Evolutionary conservation across 345 rosid genomes (phyloP).

Genomic region (Gossypium ekmanianum): DNA sequence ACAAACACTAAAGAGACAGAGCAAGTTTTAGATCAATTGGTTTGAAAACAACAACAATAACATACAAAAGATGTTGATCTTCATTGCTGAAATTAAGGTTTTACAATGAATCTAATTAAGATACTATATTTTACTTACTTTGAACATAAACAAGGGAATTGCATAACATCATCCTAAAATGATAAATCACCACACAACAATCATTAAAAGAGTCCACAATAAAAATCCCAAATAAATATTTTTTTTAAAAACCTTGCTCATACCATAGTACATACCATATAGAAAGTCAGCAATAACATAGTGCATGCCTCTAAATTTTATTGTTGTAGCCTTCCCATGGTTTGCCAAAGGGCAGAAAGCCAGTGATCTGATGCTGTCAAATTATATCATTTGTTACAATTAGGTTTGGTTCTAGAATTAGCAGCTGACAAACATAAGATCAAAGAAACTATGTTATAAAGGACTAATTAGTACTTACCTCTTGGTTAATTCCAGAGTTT

Average conservation of each 20-base stretch:
- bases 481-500: conserved; percentile 28
- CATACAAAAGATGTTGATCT: neutral
- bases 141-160: neutral
- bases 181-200: neutral
- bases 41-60: too few relatives aligned
- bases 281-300: conserved; percentile 2
- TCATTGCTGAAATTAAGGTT: neutral
- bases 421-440: neutral
- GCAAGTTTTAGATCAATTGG: neutral
- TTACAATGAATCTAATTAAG: neutral
- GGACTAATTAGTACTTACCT: conserved; percentile 20
- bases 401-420: neutral
- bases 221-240: neutral
- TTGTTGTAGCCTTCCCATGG: conserved; percentile 28
- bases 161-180: neutral
- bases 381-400: neutral
- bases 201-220: conserved; percentile 3
- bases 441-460: neutral
- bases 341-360: conserved; percentile 28
- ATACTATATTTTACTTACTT: neutral
- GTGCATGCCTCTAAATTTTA: conserved; percentile 3
- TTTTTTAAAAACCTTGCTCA: neutral
- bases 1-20: neutral
- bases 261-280: neutral
- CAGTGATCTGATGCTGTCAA: conserved; percentile 33